Conservation (phyloP, 441 rosid species). For the Erodium texanum region DNA sequence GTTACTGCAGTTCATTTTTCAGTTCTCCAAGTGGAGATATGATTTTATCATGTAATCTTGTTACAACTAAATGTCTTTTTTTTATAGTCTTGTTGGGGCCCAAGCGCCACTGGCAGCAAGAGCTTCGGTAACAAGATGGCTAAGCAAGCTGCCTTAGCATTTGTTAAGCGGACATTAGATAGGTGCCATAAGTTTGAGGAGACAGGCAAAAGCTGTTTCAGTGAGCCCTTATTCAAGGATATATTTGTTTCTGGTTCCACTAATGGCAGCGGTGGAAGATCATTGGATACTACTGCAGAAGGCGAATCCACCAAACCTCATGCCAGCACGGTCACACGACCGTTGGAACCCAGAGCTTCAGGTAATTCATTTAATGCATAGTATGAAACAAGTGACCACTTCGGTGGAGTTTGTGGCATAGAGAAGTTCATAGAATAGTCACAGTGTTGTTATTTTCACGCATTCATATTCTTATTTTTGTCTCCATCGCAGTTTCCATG, state of each 20-base stretch:
- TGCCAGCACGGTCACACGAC: conserved; percentile 22
- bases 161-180: conserved; percentile 65
- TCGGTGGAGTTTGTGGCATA: conserved; percentile 12
- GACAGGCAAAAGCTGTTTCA: conserved; percentile 78
- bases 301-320: conserved; percentile 41
- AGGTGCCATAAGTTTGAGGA: conserved; percentile 67
- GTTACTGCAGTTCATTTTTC: not conserved
- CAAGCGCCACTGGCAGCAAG: conserved; percentile 57
- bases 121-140: conserved; percentile 69
- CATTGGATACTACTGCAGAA: conserved; percentile 31
- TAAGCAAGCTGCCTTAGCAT: conserved; percentile 75
- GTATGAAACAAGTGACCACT: not conserved
- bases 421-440: not conserved
- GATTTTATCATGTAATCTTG: not conserved
- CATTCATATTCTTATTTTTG: conserved; percentile 8
- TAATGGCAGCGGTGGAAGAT: conserved; percentile 27
- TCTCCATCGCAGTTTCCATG: conserved; percentile 49
- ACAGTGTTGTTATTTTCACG: not conserved
- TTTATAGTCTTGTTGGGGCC: conserved; percentile 58
- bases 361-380: conserved; percentile 24
- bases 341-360: conserved; percentile 34
- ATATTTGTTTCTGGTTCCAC: conserved; percentile 46
- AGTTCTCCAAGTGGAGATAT: not conserved
- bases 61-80: conserved; percentile 11
- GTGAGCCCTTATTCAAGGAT: conserved; percentile 58